These are phyloP conservation scores for Camellia lanceoleosa DNA, from an alignment of 148 eudicot genomes.

Conservation along the genomic window DNA sequence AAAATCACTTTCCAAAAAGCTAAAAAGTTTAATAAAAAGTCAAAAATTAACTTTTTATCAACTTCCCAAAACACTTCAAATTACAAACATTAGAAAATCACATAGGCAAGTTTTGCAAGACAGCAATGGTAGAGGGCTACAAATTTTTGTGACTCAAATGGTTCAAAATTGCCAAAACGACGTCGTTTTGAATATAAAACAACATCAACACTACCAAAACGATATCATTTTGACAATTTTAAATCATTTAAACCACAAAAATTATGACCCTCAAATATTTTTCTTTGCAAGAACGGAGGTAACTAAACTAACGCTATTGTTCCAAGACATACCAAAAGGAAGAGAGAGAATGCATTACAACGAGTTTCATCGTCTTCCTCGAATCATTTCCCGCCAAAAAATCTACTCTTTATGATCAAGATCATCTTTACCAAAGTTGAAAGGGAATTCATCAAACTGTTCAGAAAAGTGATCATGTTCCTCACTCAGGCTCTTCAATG, in stretches of 20 bases:
- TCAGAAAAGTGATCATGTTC: constrained; percentile 46
- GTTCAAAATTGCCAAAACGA: too few species aligned
- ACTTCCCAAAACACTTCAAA: too few species aligned
- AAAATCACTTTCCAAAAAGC: too few species aligned
- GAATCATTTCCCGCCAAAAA: neutral
- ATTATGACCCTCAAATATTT: too few species aligned
- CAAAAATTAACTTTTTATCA: too few species aligned
- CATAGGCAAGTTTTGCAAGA: neutral
- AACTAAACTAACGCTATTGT: neutral
- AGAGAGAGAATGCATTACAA: neutral
- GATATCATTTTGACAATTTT: too few species aligned
- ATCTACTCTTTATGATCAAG: constrained; percentile 23
- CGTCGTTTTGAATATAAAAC: too few species aligned
- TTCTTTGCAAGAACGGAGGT: neutral
- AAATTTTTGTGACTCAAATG: too few species aligned
- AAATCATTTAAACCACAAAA: too few species aligned
- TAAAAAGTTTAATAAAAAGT: too few species aligned
- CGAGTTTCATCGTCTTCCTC: neutral
- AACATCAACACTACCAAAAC: too few species aligned
- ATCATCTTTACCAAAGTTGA: constrained; percentile 49
- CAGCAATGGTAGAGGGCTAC: too few species aligned
- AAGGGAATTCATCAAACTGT: constrained; percentile 59
- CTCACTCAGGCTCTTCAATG: constrained; percentile 50
- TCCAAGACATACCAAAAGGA: neutral
- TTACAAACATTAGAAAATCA: neutral